Percentiles rank a stretch among this genome's conserved stretches.
These are phyloP conservation scores for Naganishia friedmannii DNA, from an alignment of 768 basidiomycete species.

Conservation along the genomic window DNA sequence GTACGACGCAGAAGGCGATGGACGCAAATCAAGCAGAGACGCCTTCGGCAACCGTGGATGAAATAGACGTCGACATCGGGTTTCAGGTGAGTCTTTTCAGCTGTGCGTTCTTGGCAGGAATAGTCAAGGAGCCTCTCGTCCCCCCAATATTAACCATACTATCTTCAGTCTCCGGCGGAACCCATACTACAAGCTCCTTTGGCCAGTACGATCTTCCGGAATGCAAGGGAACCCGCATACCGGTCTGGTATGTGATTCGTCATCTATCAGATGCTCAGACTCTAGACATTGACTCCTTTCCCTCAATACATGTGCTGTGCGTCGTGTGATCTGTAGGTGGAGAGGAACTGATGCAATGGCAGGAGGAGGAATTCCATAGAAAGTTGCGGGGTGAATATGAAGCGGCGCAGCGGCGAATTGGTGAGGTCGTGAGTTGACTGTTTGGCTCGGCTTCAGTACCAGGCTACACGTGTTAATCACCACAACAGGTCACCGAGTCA, in stretches of 20 bases:
- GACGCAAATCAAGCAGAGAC: constrained; percentile 26
- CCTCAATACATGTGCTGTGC: background rate
- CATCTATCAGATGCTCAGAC: background rate
- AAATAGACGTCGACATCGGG: constrained; percentile 32
- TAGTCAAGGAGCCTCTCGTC: background rate
- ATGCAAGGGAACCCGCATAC: constrained; percentile 31
- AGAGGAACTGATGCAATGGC: constrained; percentile 66
- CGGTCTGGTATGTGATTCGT: constrained; percentile 28
- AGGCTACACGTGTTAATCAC: background rate
- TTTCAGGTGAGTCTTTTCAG: constrained; percentile 19
- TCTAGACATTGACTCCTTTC: too few relatives aligned
- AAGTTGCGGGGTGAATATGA: constrained; percentile 75
- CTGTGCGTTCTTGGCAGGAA: background rate
- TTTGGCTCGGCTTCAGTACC: background rate
- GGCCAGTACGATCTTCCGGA: constrained; percentile 30
- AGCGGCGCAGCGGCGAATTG: constrained; percentile 63
- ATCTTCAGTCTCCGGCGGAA: background rate
- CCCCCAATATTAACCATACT: background rate
- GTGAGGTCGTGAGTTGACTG: constrained; percentile 60
- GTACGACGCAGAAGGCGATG: background rate
- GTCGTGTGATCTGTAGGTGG: background rate
- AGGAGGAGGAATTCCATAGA: constrained; percentile 68
- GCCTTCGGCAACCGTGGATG: constrained; percentile 25
- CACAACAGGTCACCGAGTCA: constrained; percentile 64
- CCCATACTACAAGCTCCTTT: constrained; percentile 27